A percentile compares a stretch with the other conserved stretches of the same genome.
These are phyloP conservation scores for Phanerochaete carnosa DNA, from an alignment of 768 basidiomycete species.

Conservation along the genomic window DNA sequence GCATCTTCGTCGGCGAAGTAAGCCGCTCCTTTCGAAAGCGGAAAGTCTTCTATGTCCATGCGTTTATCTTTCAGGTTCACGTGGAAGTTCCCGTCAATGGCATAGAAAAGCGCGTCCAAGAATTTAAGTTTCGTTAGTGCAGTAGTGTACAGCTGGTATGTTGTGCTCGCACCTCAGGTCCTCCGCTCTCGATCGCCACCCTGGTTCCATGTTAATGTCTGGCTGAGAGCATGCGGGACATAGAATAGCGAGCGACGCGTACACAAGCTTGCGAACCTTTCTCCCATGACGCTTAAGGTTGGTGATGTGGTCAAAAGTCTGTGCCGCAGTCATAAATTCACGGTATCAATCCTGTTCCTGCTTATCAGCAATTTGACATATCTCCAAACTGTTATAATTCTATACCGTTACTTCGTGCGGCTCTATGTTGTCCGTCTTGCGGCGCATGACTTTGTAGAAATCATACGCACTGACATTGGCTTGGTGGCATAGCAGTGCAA, in stretches of 20 bases:
- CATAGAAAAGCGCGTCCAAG: constrained; percentile 8
- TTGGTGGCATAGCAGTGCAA: neutral
- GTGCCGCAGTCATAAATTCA: constrained; percentile 3
- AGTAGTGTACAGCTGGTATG: neutral
- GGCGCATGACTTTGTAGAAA: neutral
- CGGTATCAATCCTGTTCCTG: constrained; percentile 10
- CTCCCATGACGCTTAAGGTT: neutral
- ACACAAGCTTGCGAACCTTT: neutral
- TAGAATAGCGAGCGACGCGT: constrained; percentile 4
- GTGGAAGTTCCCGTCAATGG: constrained; percentile 16
- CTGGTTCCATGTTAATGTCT: constrained; percentile 16
- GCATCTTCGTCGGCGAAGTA: constrained; percentile 14
- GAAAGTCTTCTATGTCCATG: constrained; percentile 8
- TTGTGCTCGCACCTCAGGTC: neutral
- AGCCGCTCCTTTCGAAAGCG: constrained; percentile 9
- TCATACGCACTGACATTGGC: constrained; percentile 4
- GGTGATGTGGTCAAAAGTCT: neutral
- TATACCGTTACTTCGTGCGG: neutral
- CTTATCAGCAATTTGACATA: neutral
- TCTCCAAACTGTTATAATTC: no score
- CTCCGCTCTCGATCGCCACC: neutral
- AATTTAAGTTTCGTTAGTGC: constrained; percentile 1
- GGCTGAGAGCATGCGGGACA: constrained; percentile 19
- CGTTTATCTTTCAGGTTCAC: constrained; percentile 10
- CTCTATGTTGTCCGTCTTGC: neutral